These are phyloP conservation scores for Gossypium gossypioides DNA, from an alignment of 441 rosid species.

Conservation along the genomic window DNA sequence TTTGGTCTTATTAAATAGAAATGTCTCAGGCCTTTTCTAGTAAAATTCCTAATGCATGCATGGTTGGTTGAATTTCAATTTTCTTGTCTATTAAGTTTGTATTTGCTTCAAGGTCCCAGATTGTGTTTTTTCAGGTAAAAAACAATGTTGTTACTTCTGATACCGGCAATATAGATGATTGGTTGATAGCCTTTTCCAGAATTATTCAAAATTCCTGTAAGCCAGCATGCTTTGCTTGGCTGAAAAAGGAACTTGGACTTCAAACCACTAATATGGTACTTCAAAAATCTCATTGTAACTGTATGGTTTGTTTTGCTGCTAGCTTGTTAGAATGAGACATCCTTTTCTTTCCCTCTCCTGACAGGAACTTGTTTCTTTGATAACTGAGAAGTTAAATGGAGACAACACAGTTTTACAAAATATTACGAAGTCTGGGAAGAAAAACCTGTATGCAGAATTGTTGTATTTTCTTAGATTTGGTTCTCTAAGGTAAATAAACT, in stretches of 20 bases:
- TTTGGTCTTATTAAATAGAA: neutral
- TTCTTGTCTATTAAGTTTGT: neutral
- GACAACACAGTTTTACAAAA: conserved; percentile 44
- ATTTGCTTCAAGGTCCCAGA: neutral
- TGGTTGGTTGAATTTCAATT: neutral
- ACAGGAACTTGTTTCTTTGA: conserved; percentile 52
- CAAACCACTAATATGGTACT: conserved; percentile 44
- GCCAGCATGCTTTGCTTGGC: conserved; percentile 56
- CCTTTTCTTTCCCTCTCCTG: conserved; percentile 9
- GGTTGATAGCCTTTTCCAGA: conserved; percentile 39
- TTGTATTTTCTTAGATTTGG: conserved; percentile 55
- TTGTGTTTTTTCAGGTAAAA: conserved; percentile 41
- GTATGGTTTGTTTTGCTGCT: neutral
- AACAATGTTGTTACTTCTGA: conserved; percentile 21
- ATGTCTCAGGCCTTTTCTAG: neutral
- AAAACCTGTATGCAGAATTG: conserved; percentile 69
- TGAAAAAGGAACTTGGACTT: conserved; percentile 40
- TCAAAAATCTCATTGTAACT: neutral
- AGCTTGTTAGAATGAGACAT: conserved; percentile 5
- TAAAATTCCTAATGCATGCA: neutral
- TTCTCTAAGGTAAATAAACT: conserved; percentile 33
- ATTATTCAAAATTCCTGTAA: conserved; percentile 44
- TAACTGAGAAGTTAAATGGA: conserved; percentile 57
- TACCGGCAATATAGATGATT: conserved; percentile 33
- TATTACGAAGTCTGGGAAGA: conserved; percentile 72